These are phyloP conservation scores for Funneliformis geosporum DNA, from an alignment of 192 early-diverging fungal species.

Conservation along the genomic window DNA sequence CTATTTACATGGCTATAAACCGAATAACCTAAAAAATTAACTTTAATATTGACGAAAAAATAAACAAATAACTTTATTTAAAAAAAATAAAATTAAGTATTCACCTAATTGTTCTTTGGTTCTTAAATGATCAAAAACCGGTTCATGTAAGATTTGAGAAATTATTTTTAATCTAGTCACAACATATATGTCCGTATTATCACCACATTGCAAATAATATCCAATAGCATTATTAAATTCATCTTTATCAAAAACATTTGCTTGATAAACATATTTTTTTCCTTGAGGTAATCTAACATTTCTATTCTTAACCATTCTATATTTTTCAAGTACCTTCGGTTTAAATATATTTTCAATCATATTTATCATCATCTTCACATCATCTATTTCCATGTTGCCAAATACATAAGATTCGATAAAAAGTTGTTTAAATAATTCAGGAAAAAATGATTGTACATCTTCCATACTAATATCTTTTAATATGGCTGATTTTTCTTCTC, in stretches of 20 bases:
- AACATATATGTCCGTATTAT: conserved; percentile 59
- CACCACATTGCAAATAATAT: conserved; percentile 80
- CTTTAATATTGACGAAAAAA: too few species aligned
- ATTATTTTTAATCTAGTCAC: conserved; percentile 73
- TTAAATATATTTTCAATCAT: conserved; percentile 63
- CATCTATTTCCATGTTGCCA: conserved; percentile 77
- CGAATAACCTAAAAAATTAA: conserved; percentile 58
- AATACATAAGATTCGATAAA: conserved; percentile 82
- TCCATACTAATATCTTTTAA: conserved; percentile 69
- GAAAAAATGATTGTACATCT: conserved; percentile 77
- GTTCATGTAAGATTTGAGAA: conserved; percentile 83
- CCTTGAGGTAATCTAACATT: conserved; percentile 57
- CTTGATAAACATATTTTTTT: conserved; percentile 53
- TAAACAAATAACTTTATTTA: too few species aligned
- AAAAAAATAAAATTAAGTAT: conserved; percentile 24
- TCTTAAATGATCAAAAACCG: conserved; percentile 90
- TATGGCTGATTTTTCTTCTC: conserved; percentile 70
- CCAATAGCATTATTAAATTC: conserved; percentile 91
- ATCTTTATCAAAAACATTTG: conserved; percentile 67
- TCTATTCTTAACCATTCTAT: conserved; percentile 52
- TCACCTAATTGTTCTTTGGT: conserved; percentile 86
- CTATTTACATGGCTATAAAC: conserved; percentile 74
- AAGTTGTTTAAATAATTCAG: conserved; percentile 67
- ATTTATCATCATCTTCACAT: conserved; percentile 63
- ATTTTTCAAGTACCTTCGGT: conserved; percentile 61